Percentiles rank a stretch among this genome's conserved stretches.
Conservation (phyloP, 163 green algal species). For the Scenedesmus sp. region DNA sequence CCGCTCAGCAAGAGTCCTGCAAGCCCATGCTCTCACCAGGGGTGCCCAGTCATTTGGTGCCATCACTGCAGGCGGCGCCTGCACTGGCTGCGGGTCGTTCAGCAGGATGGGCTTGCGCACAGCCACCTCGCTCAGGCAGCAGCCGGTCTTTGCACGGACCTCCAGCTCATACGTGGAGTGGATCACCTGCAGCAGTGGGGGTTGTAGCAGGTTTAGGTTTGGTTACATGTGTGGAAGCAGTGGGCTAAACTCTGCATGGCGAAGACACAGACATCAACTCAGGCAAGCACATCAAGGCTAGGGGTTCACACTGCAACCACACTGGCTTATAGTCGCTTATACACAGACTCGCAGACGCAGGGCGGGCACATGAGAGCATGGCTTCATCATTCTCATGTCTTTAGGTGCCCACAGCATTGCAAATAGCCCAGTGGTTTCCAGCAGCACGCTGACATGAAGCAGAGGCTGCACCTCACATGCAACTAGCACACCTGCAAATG, state of each 20-base stretch:
- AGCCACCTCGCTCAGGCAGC: constrained; percentile 21
- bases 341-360: neutral
- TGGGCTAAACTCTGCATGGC: too few species aligned
- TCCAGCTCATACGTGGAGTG: constrained; percentile 38
- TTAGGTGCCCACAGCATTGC: neutral
- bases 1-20: neutral
- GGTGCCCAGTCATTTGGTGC: constrained; percentile 20
- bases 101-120: constrained; percentile 4
- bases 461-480: neutral
- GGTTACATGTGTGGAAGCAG: neutral
- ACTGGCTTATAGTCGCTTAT: too few species aligned
- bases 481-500: neutral
- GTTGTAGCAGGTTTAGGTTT: neutral
- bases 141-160: constrained; percentile 31
- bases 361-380: neutral
- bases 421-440: neutral
- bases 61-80: neutral
- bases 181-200: constrained; percentile 3
- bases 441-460: neutral
- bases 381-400: too few species aligned
- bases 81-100: constrained; percentile 17
- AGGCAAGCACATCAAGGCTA: too few species aligned
- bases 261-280: too few species aligned
- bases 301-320: too few species aligned
- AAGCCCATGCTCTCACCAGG: neutral